A percentile compares a stretch with the other conserved stretches of the same genome.
phyloP scores from a whole-genome alignment of 148 eudicot species.

The Spergularia marina region DNA sequence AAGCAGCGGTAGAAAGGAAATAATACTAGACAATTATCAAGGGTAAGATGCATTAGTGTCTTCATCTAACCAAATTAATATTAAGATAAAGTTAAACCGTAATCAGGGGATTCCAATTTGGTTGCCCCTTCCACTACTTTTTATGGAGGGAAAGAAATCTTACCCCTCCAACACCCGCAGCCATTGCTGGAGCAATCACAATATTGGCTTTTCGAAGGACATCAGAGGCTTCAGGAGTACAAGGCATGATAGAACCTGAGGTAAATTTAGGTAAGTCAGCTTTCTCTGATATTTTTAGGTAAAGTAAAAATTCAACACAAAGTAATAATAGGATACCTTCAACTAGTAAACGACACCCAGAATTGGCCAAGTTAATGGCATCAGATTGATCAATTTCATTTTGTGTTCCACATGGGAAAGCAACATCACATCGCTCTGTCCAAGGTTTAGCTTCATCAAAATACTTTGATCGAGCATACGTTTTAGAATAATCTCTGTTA shows the following conservation, averaged over 20 bases:
- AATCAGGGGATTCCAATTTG: not conserved
- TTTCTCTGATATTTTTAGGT: not conserved
- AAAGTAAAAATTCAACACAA: conserved; percentile 4
- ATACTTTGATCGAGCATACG: conserved; percentile 93
- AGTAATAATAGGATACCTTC: conserved; percentile 53
- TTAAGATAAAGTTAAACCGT: not conserved
- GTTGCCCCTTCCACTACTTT: not conserved
- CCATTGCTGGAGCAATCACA: conserved; percentile 91
- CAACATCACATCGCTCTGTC: conserved; percentile 94
- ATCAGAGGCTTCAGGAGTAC: conserved; percentile 93
- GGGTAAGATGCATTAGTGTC: not conserved
- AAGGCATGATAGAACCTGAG: conserved; percentile 93
- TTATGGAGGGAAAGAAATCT: conserved; percentile 9
- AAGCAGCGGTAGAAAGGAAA: not conserved
- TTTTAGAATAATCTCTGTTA: conserved; percentile 93
- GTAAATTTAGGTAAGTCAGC: not conserved
- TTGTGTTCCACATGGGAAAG: conserved; percentile 93
- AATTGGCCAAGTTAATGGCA: conserved; percentile 85
- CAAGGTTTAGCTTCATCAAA: conserved; percentile 97
- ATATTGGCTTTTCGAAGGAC: conserved; percentile 85
- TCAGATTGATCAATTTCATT: conserved; percentile 93
- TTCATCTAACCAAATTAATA: not conserved
- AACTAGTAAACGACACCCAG: conserved; percentile 87
- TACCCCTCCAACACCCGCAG: conserved; percentile 99
- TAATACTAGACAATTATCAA: not conserved